Conservation (phyloP, 1,139 yeast species). For the Yamadazyma mexicana region DNA sequence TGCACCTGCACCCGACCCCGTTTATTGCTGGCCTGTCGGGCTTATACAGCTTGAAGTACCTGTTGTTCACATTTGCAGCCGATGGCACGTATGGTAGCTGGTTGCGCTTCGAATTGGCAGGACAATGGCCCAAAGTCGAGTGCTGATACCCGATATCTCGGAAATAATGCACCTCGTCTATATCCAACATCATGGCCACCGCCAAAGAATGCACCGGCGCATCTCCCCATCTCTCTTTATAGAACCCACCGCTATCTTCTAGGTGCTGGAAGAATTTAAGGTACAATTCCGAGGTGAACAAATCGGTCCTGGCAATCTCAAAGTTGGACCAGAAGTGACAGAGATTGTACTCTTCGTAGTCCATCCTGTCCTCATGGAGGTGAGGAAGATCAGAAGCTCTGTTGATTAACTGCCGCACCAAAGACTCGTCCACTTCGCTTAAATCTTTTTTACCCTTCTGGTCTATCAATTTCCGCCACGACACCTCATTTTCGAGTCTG, state of each 20-base stretch:
- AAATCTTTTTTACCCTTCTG: conserved; percentile 21
- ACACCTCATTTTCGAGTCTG: conserved; percentile 29
- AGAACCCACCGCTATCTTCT: conserved; percentile 78
- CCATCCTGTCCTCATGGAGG: conserved; percentile 52
- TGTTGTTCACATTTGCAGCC: conserved; percentile 13
- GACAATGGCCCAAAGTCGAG: conserved; percentile 80
- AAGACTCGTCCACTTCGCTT: conserved; percentile 24
- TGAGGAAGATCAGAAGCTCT: conserved; percentile 29
- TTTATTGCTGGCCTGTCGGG: conserved; percentile 45
- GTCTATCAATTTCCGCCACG: conserved; percentile 24
- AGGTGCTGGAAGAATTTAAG: conserved; percentile 63
- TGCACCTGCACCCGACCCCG: conserved; percentile 86
- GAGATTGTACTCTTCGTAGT: conserved; percentile 68
- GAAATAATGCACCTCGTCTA: conserved; percentile 78
- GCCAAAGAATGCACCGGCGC: conserved; percentile 91
- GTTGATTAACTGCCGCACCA: conserved; percentile 26
- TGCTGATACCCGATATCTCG: conserved; percentile 88
- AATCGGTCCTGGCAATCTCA: conserved; percentile 79
- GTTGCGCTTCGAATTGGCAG: conserved; percentile 53
- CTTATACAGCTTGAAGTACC: conserved; percentile 29
- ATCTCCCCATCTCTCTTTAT: conserved; percentile 92
- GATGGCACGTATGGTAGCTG: conserved; percentile 48
- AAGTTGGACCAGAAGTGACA: conserved; percentile 96
- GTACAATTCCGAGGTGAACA: conserved; percentile 66
- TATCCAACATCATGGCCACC: conserved; percentile 65